Evolutionary conservation across 2,329 filamentous ascomycete species (phyloP).

Genomic region (Aureobasidium melanogenum): DNA sequence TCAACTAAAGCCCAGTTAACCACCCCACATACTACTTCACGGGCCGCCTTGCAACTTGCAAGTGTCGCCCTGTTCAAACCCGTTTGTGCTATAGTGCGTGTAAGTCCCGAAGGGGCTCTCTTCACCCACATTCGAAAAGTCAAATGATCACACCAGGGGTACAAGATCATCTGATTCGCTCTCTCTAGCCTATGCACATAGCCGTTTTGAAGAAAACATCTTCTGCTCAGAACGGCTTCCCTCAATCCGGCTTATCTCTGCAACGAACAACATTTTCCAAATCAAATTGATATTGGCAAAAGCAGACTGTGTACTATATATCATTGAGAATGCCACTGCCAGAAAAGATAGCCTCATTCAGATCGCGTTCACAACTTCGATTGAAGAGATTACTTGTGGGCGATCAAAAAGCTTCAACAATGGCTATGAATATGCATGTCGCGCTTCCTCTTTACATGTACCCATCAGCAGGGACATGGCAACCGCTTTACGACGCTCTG

Average conservation of each 20-base stretch:
- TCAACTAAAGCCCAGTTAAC: no score
- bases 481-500: constrained; percentile 19
- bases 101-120: not conserved
- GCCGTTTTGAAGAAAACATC: not conserved
- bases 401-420: not conserved
- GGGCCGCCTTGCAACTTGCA: no score
- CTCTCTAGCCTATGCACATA: not conserved
- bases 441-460: constrained; percentile 25
- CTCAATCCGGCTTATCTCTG: not conserved
- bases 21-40: no score
- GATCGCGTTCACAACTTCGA: not conserved
- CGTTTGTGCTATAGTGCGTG: not conserved
- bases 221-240: not conserved
- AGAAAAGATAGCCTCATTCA: not conserved
- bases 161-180: not conserved
- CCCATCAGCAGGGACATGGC: constrained; percentile 18
- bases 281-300: not conserved
- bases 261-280: not conserved
- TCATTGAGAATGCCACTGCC: not conserved
- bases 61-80: not conserved
- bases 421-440: constrained; percentile 6
- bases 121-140: not conserved
- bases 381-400: not conserved
- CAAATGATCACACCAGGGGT: not conserved
- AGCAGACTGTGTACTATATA: not conserved